These are phyloP conservation scores for Suaeda aralocaspica DNA, from an alignment of 148 eudicot species.

Conservation along the genomic window DNA sequence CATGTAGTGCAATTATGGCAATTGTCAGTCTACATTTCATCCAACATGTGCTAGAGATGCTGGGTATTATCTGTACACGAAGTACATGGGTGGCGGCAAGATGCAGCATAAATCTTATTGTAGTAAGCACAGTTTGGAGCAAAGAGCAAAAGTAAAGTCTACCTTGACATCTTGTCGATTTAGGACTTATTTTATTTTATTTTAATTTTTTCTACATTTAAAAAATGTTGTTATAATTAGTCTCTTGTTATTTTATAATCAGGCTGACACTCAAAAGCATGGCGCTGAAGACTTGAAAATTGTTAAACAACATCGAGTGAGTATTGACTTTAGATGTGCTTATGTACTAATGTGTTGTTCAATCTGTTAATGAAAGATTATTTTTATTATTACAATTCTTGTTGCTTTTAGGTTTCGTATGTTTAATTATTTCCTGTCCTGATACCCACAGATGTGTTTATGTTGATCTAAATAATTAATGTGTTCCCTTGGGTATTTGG, in stretches of 20 bases:
- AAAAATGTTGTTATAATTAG: not conserved
- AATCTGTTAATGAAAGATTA: not conserved
- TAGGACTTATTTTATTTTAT: not conserved
- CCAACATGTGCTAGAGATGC: slow-evolving; percentile 91
- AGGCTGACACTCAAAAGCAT: slow-evolving; percentile 77
- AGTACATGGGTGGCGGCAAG: slow-evolving; percentile 55
- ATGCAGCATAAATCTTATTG: slow-evolving; percentile 89
- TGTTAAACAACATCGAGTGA: slow-evolving; percentile 87
- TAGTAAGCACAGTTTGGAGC: slow-evolving; percentile 82
- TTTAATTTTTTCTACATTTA: no score
- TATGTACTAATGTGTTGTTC: not conserved
- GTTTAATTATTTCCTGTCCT: no score
- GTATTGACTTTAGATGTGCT: slow-evolving; percentile 16
- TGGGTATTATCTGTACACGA: slow-evolving; percentile 67
- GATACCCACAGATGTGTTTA: no score
- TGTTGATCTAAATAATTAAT: no score
- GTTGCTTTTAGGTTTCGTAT: no score
- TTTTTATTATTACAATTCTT: no score
- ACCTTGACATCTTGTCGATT: slow-evolving; percentile 2
- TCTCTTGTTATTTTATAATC: slow-evolving; percentile 15
- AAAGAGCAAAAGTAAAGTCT: slow-evolving; percentile 70
- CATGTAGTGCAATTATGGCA: slow-evolving; percentile 84
- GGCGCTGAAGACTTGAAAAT: slow-evolving; percentile 76
- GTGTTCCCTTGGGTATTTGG: no score
- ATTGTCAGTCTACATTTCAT: slow-evolving; percentile 80